These are phyloP conservation scores for Pueraria montana DNA, from an alignment of 306 rosid genomes.

Conservation along the genomic window DNA sequence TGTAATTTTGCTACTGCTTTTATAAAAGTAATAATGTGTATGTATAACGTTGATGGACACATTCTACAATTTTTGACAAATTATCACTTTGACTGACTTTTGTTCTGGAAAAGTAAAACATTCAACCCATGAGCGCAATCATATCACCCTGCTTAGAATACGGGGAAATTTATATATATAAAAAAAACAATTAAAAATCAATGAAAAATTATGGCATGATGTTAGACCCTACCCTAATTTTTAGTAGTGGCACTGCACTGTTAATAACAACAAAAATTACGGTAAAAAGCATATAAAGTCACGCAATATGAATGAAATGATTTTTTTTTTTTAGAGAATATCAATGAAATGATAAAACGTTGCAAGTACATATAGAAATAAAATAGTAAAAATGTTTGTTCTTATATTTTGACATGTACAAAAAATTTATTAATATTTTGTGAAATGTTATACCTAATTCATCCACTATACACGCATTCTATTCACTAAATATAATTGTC, in stretches of 20 bases:
- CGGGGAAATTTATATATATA: constrained; percentile 37
- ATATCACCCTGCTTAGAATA: constrained; percentile 53
- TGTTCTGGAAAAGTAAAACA: constrained; percentile 59
- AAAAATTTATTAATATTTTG: not conserved
- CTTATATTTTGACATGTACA: not conserved
- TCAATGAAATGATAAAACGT: not conserved
- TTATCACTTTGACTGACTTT: constrained; percentile 64
- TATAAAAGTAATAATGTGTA: constrained; percentile 39
- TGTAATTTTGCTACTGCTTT: constrained; percentile 48
- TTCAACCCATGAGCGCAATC: constrained; percentile 60
- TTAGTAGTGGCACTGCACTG: not conserved
- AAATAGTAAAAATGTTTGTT: not conserved
- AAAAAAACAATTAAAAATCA: not conserved
- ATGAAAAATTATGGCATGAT: not conserved
- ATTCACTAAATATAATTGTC: not conserved
- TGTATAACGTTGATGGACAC: constrained; percentile 49
- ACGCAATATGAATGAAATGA: not conserved
- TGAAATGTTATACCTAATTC: no score
- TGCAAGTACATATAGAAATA: not conserved
- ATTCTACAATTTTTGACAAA: constrained; percentile 63
- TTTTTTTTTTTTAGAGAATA: no score
- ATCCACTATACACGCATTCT: not conserved
- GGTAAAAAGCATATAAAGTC: constrained; percentile 37
- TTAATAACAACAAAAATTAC: constrained; percentile 42
- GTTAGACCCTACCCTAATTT: constrained; percentile 47